phyloP scores from a whole-genome alignment of 2,329 filamentous ascomycete genomes.

The Magnaporthales sp. region DNA sequence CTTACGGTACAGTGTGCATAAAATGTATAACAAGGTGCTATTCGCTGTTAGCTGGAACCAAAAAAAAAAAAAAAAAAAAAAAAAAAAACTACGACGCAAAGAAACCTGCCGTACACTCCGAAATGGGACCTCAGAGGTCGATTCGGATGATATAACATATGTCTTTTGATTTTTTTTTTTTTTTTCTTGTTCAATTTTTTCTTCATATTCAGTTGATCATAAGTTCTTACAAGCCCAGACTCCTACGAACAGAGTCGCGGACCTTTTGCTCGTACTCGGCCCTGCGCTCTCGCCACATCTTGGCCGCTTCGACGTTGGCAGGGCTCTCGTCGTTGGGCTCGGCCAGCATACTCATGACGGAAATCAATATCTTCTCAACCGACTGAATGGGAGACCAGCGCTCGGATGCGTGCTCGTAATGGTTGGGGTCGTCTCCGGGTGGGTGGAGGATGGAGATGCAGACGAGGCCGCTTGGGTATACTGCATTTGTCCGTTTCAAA shows the following conservation, averaged over 20 bases:
- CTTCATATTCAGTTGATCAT: background rate
- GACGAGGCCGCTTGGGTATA: constrained; percentile 85
- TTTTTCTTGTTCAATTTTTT: background rate
- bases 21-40: background rate
- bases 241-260: constrained; percentile 69
- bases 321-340: constrained; percentile 96
- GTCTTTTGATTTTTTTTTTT: background rate
- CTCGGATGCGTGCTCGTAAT: constrained; percentile 94
- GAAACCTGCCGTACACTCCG: background rate
- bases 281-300: constrained; percentile 87
- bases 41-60: background rate
- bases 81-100: background rate
- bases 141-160: background rate
- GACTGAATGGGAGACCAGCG: constrained; percentile 95
- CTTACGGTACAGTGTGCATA: background rate
- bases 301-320: constrained; percentile 90
- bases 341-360: constrained; percentile 96
- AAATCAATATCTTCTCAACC: constrained; percentile 94
- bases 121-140: background rate
- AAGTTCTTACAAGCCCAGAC: constrained; percentile 55
- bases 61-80: too few relatives aligned
- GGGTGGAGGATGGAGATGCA: constrained; percentile 98
- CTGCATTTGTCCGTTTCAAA: constrained; percentile 32
- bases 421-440: constrained; percentile 93
- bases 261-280: constrained; percentile 81